Percentiles rank a stretch among this genome's conserved stretches.
Conservation (phyloP, 2,329 filamentous ascomycete genomes). For the Gaeumannomyces sp. region DNA sequence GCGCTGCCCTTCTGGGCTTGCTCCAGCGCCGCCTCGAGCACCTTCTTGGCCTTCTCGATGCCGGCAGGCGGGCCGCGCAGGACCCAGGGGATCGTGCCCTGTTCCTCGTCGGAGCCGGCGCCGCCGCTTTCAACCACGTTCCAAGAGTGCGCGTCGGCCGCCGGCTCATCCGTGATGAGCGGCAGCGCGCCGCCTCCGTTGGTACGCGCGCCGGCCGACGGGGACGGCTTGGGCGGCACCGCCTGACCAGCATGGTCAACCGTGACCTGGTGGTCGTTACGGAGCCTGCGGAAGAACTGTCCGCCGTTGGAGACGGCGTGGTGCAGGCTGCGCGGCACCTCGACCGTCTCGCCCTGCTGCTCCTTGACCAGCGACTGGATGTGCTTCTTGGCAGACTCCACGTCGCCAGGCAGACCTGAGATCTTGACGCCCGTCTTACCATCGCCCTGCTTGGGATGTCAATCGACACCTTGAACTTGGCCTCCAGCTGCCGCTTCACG, state of each 20-base stretch:
- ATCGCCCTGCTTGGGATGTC: constrained; percentile 85
- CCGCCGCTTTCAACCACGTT: constrained; percentile 62
- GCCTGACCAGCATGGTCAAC: constrained; percentile 84
- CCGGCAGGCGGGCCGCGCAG: constrained; percentile 73
- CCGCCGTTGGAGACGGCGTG: constrained; percentile 83
- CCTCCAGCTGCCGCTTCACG: constrained; percentile 76
- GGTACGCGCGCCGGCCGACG: constrained; percentile 42
- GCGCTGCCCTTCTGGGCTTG: constrained; percentile 63
- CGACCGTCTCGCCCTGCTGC: constrained; percentile 80
- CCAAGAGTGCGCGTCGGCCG: constrained; percentile 72
- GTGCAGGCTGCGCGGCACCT: constrained; percentile 76
- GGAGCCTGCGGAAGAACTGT: constrained; percentile 85
- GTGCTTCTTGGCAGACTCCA: constrained; percentile 81
- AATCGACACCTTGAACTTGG: constrained; percentile 77
- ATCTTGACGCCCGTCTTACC: constrained; percentile 82
- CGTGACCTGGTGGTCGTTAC: constrained; percentile 79
- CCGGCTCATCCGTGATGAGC: constrained; percentile 71
- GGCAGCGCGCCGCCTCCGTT: constrained; percentile 65
- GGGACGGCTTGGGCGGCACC: constrained; percentile 62
- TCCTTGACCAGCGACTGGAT: constrained; percentile 74
- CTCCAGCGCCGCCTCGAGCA: constrained; percentile 66
- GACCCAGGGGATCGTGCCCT: constrained; percentile 79
- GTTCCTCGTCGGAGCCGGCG: constrained; percentile 37
- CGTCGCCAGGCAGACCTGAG: constrained; percentile 68
- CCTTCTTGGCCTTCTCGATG: constrained; percentile 72